phyloP scores from a whole-genome alignment of 2,329 filamentous ascomycete species.

The Eurotiales sp. region DNA sequence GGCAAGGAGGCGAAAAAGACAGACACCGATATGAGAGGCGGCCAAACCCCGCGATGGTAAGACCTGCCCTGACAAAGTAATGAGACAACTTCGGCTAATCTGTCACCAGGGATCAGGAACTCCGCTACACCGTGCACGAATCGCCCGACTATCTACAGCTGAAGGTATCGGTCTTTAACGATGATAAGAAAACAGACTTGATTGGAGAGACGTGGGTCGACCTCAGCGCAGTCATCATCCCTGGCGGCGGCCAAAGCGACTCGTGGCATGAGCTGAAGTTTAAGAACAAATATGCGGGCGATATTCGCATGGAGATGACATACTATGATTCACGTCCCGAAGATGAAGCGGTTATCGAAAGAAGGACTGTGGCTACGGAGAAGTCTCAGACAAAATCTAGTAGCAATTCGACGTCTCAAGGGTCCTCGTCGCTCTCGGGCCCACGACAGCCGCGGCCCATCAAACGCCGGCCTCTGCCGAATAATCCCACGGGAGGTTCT shows the following conservation, averaged over 20 bases:
- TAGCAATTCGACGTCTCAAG: slow-evolving; percentile 19
- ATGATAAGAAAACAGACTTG: slow-evolving; percentile 95
- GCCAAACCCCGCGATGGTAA: slow-evolving; percentile 93
- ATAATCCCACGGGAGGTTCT: slow-evolving; percentile 61
- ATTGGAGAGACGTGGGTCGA: slow-evolving; percentile 93
- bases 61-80: background rate
- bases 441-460: slow-evolving; percentile 60
- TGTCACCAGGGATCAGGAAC: slow-evolving; percentile 82
- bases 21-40: slow-evolving; percentile 85
- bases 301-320: slow-evolving; percentile 91
- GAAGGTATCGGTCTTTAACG: slow-evolving; percentile 94
- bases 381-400: slow-evolving; percentile 30
- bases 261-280: slow-evolving; percentile 85
- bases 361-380: slow-evolving; percentile 46
- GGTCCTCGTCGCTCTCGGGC: slow-evolving; percentile 31
- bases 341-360: slow-evolving; percentile 62
- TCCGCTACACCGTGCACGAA: slow-evolving; percentile 93
- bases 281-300: slow-evolving; percentile 92
- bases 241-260: slow-evolving; percentile 89
- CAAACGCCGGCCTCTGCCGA: slow-evolving; percentile 79
- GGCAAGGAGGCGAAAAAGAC: slow-evolving; percentile 99
- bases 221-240: slow-evolving; percentile 72
- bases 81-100: too few species aligned
- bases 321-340: slow-evolving; percentile 90
- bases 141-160: slow-evolving; percentile 94